Percentiles rank a stretch among this genome's conserved stretches.
phyloP scores from a whole-genome alignment of 176 grass and related monocot species.

The Panicum miliaceum region DNA sequence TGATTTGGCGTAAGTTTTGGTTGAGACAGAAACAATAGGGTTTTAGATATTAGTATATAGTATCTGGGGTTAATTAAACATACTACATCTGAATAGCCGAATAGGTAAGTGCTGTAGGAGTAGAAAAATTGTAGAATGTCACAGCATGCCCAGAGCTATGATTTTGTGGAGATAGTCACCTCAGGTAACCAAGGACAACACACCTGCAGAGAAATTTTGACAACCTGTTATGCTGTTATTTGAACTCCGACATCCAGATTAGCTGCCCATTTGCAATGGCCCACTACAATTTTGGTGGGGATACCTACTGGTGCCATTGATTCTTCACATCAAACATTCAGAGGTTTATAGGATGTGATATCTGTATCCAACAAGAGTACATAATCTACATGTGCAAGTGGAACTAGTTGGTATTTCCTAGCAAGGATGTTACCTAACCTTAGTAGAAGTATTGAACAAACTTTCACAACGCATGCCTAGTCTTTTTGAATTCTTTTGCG shows the following conservation, averaged over 20 bases:
- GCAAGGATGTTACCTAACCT: not conserved
- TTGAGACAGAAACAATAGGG: conserved; percentile 3
- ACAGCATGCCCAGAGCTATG: not conserved
- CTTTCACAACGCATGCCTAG: not conserved
- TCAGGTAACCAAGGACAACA: not conserved
- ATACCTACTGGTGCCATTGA: not conserved
- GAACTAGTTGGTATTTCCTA: not conserved
- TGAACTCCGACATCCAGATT: not conserved
- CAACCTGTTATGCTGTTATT: conserved; percentile 2
- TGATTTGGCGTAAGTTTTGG: conserved; percentile 3
- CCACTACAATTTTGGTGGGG: not conserved
- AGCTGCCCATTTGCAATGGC: not conserved
- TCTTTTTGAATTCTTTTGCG: not conserved
- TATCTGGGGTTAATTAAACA: not conserved
- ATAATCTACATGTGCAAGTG: not conserved
- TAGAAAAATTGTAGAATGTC: not conserved
- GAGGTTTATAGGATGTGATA: not conserved
- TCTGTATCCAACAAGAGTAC: not conserved
- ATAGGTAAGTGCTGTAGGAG: not conserved
- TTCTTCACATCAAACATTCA: not conserved
- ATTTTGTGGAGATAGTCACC: not conserved
- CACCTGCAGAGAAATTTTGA: not conserved
- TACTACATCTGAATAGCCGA: conserved; percentile 9
- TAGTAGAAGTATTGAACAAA: not conserved
- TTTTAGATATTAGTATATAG: conserved; percentile 9